Evolutionary conservation across 768 basidiomycete species (phyloP).

Genomic region (Suillus paluster): DNA sequence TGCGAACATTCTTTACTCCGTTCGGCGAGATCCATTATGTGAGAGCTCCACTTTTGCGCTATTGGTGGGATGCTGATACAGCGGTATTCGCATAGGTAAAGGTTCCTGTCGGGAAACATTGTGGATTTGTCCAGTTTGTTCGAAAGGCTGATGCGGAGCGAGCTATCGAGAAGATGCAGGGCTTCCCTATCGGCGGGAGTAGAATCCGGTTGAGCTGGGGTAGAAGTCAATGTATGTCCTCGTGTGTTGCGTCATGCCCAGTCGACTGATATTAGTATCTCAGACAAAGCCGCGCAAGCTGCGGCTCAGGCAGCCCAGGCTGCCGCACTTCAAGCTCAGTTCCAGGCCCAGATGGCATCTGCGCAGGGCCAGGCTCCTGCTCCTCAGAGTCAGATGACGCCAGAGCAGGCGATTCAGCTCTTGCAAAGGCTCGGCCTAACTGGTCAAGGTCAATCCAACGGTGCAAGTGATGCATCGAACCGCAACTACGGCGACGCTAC

Average conservation of each 20-base stretch:
- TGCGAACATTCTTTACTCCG: constrained; percentile 89
- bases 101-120: constrained; percentile 95
- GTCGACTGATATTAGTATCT: constrained; percentile 11
- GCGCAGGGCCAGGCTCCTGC: constrained; percentile 16
- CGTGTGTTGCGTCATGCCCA: not conserved
- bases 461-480: constrained; percentile 16
- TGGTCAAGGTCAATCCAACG: constrained; percentile 32
- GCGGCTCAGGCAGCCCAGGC: constrained; percentile 84
- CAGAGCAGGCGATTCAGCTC: constrained; percentile 66
- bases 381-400: constrained; percentile 44
- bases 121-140: constrained; percentile 95
- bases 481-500: constrained; percentile 15
- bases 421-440: constrained; percentile 58
- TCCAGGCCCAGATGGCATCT: constrained; percentile 37
- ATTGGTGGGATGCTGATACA: constrained; percentile 12
- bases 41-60: constrained; percentile 32
- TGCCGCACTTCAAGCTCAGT: constrained; percentile 61
- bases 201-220: constrained; percentile 94
- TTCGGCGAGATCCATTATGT: constrained; percentile 95
- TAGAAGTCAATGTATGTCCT: constrained; percentile 76
- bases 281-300: constrained; percentile 91
- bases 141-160: constrained; percentile 89
- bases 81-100: constrained; percentile 64
- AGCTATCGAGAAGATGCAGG: constrained; percentile 97
- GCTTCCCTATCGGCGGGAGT: constrained; percentile 92